Base-by-base conservation (phyloP, 169 alveolate genomes). In the Plasmodium knowlesi region DNA sequence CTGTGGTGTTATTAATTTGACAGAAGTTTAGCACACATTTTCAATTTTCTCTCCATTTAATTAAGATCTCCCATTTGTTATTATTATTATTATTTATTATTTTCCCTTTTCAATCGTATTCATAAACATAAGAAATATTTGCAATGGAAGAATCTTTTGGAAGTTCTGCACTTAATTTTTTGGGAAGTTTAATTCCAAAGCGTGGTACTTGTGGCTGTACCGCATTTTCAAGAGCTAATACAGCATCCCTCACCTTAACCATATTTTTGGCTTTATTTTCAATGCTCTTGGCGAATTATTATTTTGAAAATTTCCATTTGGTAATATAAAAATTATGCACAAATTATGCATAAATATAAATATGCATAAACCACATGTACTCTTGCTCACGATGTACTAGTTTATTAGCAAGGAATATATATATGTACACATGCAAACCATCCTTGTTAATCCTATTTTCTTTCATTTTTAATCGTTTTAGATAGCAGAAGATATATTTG, bases 241-340 rank as follows among this genome's bases (percentile, higher is more conserved):
- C 41, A 32, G 3, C 22, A 16, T 6, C 39, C 3, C 76, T 67
- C 22, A 25, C 76, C 37, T 67, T 67, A 67, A 28, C 39, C 22
- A 22, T 67, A 67, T 67, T 34, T 28, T 67, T 67, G 76, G 37
- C 3, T 28, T 16, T 67, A 67, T 19, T 67, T 67, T 67, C 76
- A 19, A 67, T 67, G 37, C 14, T 67, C 37, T n/a, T 19, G 41
- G n/a, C 32, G 25, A 67, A 67, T 67, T 22, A 5, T 67, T 67
- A 22, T 67, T 19, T 67, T 28, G 76, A 67, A 16, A 67, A n/a
- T 22, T 8, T 0, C 37, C 22, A 67, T 67, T 67, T 67, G 76
- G 76, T 67, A 67, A 67, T 67, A 67, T 67, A 22, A 67, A 67
- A 25, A 67, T 67, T 67, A 67, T 67, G n/a, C 39, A 67, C 76